Conservation (phyloP, 2,329 filamentous ascomycete genomes). For the Ophiognomonia clavigignenti-juglandacearum region DNA sequence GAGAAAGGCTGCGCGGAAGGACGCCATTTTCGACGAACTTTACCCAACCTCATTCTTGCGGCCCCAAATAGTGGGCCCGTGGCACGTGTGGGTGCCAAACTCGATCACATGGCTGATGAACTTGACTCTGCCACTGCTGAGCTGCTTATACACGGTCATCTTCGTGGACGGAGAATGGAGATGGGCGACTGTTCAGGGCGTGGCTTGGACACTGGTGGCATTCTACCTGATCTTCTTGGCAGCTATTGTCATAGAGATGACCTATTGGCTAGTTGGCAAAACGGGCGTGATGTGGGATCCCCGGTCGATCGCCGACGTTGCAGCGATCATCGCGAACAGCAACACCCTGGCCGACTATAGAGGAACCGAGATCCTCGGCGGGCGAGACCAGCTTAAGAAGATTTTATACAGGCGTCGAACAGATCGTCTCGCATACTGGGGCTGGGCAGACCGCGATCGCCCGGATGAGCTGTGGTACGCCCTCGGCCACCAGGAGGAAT, state of each 20-base stretch:
- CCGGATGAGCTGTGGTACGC: conserved; percentile 67
- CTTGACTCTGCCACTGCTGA: conserved; percentile 77
- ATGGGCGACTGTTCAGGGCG: conserved; percentile 73
- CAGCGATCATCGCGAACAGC: conserved; percentile 72
- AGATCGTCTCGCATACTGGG: conserved; percentile 85
- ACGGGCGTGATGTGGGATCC: conserved; percentile 86
- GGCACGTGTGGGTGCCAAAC: conserved; percentile 61
- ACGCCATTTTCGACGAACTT: conserved; percentile 64
- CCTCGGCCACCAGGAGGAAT: conserved; percentile 46
- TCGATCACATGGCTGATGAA: conserved; percentile 71
- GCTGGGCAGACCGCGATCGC: conserved; percentile 53
- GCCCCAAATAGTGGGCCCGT: conserved; percentile 55
- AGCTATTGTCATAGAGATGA: conserved; percentile 51
- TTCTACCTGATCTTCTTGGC: conserved; percentile 66
- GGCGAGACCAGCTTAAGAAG: conserved; percentile 46
- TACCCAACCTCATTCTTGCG: conserved; percentile 66
- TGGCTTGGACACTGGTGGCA: conserved; percentile 72
- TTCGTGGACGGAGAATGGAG: conserved; percentile 58
- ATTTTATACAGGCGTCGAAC: conserved; percentile 51
- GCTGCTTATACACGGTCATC: conserved; percentile 66
- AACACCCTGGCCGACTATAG: conserved; percentile 72
- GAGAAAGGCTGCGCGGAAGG: conserved; percentile 51
- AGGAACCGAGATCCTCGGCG: conserved; percentile 58
- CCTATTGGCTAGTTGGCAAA: conserved; percentile 59
- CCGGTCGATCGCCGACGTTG: conserved; percentile 73